phyloP scores from a whole-genome alignment of 2,329 filamentous ascomycete species.

The Leptographium wingfieldii region DNA sequence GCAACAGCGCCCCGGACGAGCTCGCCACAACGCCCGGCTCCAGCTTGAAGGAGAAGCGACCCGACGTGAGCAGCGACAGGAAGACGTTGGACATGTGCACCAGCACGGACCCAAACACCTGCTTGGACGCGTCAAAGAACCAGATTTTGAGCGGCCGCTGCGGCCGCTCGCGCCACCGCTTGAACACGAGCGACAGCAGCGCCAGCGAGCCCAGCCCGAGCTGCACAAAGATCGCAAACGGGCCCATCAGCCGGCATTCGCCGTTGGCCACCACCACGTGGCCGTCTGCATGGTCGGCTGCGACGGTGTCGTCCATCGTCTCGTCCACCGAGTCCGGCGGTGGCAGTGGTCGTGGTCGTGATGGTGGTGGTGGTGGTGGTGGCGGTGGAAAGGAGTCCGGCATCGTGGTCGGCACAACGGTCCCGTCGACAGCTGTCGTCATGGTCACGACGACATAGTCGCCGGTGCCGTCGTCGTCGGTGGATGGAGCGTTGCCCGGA shows the following conservation, averaged over 20 bases:
- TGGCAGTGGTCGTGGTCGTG: not conserved
- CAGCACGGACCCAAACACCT: constrained; percentile 85
- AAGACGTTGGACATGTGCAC: constrained; percentile 87
- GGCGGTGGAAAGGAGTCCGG: not conserved
- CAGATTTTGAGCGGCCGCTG: constrained; percentile 91
- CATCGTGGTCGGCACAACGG: not conserved
- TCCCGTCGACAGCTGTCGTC: not conserved
- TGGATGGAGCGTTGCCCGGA: not conserved
- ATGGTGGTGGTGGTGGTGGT: not conserved
- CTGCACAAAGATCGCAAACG: constrained; percentile 86
- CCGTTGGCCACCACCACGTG: constrained; percentile 29
- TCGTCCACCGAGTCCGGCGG: not conserved
- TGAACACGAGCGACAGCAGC: constrained; percentile 77
- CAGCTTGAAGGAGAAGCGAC: constrained; percentile 59
- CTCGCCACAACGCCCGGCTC: constrained; percentile 28
- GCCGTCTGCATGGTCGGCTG: not conserved
- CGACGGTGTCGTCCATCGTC: not conserved
- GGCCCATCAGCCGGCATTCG: constrained; percentile 77
- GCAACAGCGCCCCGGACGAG: constrained; percentile 16
- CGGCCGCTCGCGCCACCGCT: constrained; percentile 82
- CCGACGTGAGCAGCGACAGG: constrained; percentile 92
- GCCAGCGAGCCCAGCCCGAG: constrained; percentile 73
- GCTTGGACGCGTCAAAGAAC: constrained; percentile 96
- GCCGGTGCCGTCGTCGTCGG: constrained; percentile 3
- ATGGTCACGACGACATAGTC: not conserved